Evolutionary conservation across 192 early-diverging fungal genomes (phyloP).

Genomic region (Paraglomus brasilianum): DNA sequence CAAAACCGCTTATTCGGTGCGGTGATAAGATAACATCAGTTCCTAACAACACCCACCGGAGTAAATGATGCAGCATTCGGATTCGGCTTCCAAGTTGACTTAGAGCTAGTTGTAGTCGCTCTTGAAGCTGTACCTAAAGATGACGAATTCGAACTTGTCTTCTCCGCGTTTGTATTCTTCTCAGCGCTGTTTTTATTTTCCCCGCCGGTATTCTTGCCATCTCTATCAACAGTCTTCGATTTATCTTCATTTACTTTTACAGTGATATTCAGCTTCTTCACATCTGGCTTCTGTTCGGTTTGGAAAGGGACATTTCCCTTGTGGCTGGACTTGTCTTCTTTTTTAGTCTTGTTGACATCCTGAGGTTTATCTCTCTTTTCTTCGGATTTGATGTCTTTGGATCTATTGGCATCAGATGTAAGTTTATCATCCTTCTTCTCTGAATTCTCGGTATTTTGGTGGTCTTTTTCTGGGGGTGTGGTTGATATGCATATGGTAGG

Average conservation of each 20-base stretch:
- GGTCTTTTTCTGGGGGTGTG: conserved; percentile 26
- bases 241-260: conserved; percentile 25
- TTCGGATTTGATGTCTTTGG: conserved; percentile 30
- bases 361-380: too few species aligned
- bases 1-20: background rate
- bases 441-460: conserved; percentile 30
- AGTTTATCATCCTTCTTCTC: conserved; percentile 1
- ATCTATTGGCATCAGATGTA: background rate
- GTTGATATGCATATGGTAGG: background rate
- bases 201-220: background rate
- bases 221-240: background rate
- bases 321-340: too few species aligned
- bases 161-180: conserved; percentile 30
- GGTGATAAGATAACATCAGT: conserved; percentile 1
- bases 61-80: conserved; percentile 66
- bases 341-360: too few species aligned
- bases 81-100: conserved; percentile 74
- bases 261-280: conserved; percentile 13
- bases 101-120: conserved; percentile 11
- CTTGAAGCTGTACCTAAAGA: background rate
- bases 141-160: conserved; percentile 13
- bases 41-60: conserved; percentile 57
- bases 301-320: background rate
- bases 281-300: conserved; percentile 16
- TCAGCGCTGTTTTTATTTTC: conserved; percentile 2